These are phyloP conservation scores for Cymodocea nodosa DNA, from an alignment of 116 monocot species.

Conservation along the genomic window DNA sequence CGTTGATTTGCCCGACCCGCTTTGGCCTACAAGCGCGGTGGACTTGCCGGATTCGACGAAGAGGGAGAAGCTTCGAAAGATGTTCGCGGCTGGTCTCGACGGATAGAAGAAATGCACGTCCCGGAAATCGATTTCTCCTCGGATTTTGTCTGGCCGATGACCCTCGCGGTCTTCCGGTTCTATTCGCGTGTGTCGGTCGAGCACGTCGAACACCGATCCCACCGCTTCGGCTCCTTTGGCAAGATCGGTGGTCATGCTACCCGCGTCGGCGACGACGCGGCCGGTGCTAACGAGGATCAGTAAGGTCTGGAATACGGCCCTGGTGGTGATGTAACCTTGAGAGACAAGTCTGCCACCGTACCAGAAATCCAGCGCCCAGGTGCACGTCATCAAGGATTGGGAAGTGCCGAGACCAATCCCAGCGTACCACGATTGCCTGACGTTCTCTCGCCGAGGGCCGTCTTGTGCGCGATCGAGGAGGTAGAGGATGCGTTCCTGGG, in stretches of 20 bases:
- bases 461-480: constrained; percentile 35
- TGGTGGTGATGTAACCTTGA: constrained; percentile 21
- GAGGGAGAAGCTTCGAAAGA: constrained; percentile 36
- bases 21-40: constrained; percentile 49
- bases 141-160: constrained; percentile 18
- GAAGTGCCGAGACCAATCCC: constrained; percentile 49
- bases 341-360: constrained; percentile 46
- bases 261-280: constrained; percentile 57
- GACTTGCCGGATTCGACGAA: constrained; percentile 35
- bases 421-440: constrained; percentile 47
- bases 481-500: constrained; percentile 43
- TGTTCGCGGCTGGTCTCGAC: constrained; percentile 18
- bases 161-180: constrained; percentile 41
- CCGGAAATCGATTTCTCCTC: constrained; percentile 29
- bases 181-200: constrained; percentile 35
- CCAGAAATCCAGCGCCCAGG: constrained; percentile 64
- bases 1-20: constrained; percentile 65
- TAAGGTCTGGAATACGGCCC: constrained; percentile 48
- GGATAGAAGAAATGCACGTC: constrained; percentile 55
- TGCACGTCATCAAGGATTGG: constrained; percentile 30
- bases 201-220: constrained; percentile 39
- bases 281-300: constrained; percentile 55
- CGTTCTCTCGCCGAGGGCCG: constrained; percentile 19
- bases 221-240: constrained; percentile 49
- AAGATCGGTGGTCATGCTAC: constrained; percentile 61